Base-by-base conservation (phyloP, 805 yeast species). In the Zygosaccharomyces siamensis region DNA sequence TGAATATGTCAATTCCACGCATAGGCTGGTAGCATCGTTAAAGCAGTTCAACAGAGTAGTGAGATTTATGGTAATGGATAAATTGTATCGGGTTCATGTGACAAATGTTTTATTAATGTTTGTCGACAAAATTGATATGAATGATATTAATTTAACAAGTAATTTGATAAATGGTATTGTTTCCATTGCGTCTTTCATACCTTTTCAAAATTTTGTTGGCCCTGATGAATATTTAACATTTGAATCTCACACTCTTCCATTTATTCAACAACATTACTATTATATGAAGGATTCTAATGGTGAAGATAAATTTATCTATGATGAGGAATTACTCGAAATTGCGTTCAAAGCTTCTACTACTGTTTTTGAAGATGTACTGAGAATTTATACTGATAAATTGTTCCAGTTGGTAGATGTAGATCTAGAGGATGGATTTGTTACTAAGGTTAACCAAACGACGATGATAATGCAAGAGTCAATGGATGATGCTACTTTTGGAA, bases 101-200 rank as follows among this genome's bases (percentile, higher is more conserved):
- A 80, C 95, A 0, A 78, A 95, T 46, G 71, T 93, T 12, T 63
- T 90, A 35, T 78, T 82, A 24, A 73, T 88, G 64, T 70, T 83
- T 2, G 64, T 89, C 6, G 86, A 89, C 0, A 96, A 93, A 27
- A 81, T 93, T 26, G 98, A 93, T 62, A 79, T 90, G 0, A 93
- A 90, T 62, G 99, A 93, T 65, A 74, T 89, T 43, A 74, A 73
- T 11, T 79, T 90, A 61, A 83, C 96, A 0, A 73, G 81, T 12
- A 76, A 80, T 45, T 77, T 95, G 0, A 68, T 90, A 36, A 78
- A 82, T 49, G 75, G 86, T 16, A 76, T 93, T 47, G 84, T 87
- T 8, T 73, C 87, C 0, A 77, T 84, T 21, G 83, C 89, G 0
- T 72, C 84, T 5, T 84, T 82, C 48, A 78, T 86, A 2, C 97